Percentiles rank a stretch among this genome's conserved stretches.
phyloP scores from a whole-genome alignment of 1,284 basidiomycete species.

The Heterobasidion occidentale region DNA sequence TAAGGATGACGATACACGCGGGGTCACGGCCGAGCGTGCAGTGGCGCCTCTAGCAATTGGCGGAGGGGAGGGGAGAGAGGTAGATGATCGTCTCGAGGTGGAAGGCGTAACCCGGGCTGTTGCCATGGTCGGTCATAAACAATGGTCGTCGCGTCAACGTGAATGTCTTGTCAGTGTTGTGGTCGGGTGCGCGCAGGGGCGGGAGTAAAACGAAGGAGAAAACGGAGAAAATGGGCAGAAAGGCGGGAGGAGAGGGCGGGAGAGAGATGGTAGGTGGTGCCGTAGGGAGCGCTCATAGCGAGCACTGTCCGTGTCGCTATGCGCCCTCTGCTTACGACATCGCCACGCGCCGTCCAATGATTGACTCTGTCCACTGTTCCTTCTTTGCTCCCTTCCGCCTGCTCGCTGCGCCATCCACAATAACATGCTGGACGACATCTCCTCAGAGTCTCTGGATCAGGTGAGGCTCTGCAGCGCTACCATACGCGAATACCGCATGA shows the following conservation, averaged over 20 bases:
- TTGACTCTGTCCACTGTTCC: too few species aligned
- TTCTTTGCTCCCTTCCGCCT: too few species aligned
- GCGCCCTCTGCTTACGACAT: neutral
- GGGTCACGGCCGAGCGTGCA: conserved; percentile 27
- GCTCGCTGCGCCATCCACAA: neutral
- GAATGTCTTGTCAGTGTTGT: neutral
- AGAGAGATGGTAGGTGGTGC: neutral
- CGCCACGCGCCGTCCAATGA: neutral
- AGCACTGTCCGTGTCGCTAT: neutral
- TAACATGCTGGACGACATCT: conserved; percentile 1
- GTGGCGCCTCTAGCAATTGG: conserved; percentile 29
- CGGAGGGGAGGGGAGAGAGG: conserved; percentile 14
- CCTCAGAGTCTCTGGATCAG: conserved; percentile 37
- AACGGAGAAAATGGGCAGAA: neutral
- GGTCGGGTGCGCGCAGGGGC: neutral
- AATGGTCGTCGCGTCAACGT: neutral
- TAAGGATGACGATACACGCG: conserved; percentile 24
- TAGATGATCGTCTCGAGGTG: conserved; percentile 31
- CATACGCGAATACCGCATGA: neutral
- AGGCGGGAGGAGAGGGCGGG: neutral
- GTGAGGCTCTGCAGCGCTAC: conserved; percentile 18
- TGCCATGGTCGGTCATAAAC: conserved; percentile 4
- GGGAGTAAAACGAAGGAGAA: neutral
- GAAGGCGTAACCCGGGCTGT: conserved; percentile 33
- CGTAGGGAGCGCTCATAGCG: neutral